phyloP scores from a whole-genome alignment of 2,329 filamentous ascomycete genomes.

The Sporothrix luriei region DNA sequence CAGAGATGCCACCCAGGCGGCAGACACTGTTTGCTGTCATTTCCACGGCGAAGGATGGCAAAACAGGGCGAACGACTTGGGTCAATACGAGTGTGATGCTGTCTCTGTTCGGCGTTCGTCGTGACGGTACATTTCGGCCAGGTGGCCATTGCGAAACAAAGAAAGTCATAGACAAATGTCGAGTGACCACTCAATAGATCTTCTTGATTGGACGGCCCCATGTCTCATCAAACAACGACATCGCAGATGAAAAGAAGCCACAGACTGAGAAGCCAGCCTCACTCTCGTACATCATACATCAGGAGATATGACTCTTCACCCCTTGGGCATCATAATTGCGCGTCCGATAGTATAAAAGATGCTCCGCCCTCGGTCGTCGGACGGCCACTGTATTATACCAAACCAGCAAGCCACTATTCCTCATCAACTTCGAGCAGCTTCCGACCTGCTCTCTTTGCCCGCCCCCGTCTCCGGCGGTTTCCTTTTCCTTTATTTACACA shows the following conservation, averaged over 20 bases:
- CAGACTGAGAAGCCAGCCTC: slow-evolving; percentile 15
- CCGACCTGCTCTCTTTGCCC: neutral
- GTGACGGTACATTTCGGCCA: neutral
- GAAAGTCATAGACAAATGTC: neutral
- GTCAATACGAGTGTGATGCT: neutral
- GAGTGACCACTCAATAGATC: neutral
- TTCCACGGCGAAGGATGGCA: neutral
- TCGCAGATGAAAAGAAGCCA: neutral
- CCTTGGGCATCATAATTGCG: slow-evolving; percentile 13
- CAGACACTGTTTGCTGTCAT: neutral
- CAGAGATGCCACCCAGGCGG: neutral
- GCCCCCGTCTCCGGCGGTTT: neutral
- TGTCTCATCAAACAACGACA: neutral
- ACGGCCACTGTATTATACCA: neutral
- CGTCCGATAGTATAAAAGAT: slow-evolving; percentile 2
- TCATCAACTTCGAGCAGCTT: neutral
- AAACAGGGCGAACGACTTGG: slow-evolving; percentile 9
- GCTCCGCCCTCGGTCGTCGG: neutral
- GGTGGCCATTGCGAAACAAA: neutral
- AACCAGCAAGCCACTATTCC: neutral
- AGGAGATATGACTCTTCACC: neutral
- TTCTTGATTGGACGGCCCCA: neutral
- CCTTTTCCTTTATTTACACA: neutral
- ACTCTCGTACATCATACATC: neutral
- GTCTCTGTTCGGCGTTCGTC: neutral